A percentile compares a stretch with the other conserved stretches of the same genome.
These are phyloP conservation scores for Phytopythium sindhum DNA, from an alignment of 352 stramenopile species.

Conservation along the genomic window DNA sequence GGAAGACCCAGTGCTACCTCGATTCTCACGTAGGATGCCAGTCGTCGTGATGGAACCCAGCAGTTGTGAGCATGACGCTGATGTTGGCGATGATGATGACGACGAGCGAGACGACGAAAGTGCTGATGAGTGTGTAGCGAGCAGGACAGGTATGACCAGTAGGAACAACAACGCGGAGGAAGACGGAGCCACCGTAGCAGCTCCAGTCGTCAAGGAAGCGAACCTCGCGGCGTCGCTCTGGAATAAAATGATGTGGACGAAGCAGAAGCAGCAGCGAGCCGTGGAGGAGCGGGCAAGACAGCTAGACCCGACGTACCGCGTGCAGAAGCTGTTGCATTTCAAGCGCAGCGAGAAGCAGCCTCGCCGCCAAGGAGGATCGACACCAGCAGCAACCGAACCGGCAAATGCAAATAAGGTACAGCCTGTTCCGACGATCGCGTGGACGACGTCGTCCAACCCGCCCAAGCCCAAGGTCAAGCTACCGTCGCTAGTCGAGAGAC, in stretches of 20 bases:
- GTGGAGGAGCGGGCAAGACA: conserved; percentile 34
- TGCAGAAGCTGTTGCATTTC: conserved; percentile 45
- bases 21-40: background rate
- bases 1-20: conserved; percentile 43
- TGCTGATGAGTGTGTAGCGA: background rate
- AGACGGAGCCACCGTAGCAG: background rate
- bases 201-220: conserved; percentile 13
- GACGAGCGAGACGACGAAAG: conserved; percentile 7
- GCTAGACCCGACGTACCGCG: conserved; percentile 49
- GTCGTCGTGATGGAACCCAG: background rate
- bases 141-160: background rate
- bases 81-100: conserved; percentile 4
- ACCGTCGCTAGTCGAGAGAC: conserved; percentile 66
- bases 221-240: conserved; percentile 48
- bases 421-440: conserved; percentile 26
- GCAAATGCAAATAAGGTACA: conserved; percentile 7
- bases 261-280: conserved; percentile 35
- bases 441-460: conserved; percentile 30
- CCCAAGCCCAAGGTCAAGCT: conserved; percentile 71
- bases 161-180: background rate
- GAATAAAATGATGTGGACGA: conserved; percentile 63
- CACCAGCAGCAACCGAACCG: conserved; percentile 7
- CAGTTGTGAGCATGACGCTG: background rate
- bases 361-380: background rate
- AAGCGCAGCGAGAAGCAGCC: conserved; percentile 15